A percentile compares a stretch with the other conserved stretches of the same genome.
These are phyloP conservation scores for Sphagnum magellanicum DNA, from an alignment of 228 moss, liverwort and hornwort genomes.

Conservation along the genomic window DNA sequence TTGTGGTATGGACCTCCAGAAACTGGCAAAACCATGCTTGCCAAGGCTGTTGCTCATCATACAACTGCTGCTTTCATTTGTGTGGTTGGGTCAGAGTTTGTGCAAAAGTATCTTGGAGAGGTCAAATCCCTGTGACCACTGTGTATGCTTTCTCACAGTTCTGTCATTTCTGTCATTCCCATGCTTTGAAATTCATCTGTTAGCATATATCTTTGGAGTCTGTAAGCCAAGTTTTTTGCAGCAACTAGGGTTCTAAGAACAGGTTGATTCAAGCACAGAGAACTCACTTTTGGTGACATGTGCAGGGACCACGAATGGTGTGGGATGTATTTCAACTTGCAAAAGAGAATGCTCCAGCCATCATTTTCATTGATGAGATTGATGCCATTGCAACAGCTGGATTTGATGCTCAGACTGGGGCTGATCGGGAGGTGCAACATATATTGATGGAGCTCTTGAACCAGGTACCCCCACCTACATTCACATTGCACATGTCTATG, in stretches of 20 bases:
- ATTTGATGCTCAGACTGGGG: slow-evolving; percentile 95
- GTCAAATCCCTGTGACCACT: slow-evolving; percentile 13
- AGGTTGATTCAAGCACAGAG: slow-evolving; percentile 2
- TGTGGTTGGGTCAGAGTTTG: slow-evolving; percentile 94
- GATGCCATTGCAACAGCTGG: slow-evolving; percentile 95
- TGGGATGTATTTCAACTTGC: slow-evolving; percentile 90
- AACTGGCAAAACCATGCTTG: slow-evolving; percentile 94
- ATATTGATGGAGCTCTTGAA: slow-evolving; percentile 91
- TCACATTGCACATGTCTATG: no score
- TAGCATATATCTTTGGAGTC: no score
- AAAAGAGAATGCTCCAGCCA: slow-evolving; percentile 93
- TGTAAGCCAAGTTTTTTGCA: no score
- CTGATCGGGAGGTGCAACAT: slow-evolving; percentile 92
- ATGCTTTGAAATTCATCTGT: no score
- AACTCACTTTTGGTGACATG: background rate
- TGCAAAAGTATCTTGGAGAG: slow-evolving; percentile 96
- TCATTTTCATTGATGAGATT: slow-evolving; percentile 94
- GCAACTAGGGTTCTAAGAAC: no score
- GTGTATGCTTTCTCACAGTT: no score
- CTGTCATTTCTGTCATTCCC: no score
- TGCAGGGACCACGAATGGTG: slow-evolving; percentile 91
- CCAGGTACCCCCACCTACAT: slow-evolving; percentile 34
- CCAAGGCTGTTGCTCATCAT: slow-evolving; percentile 93
- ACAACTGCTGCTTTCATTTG: slow-evolving; percentile 96
- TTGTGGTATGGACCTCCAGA: slow-evolving; percentile 84